A percentile compares a stretch with the other conserved stretches of the same genome.
These are phyloP conservation scores for Stagonosporopsis chrysanthemi DNA, from an alignment of 2,329 filamentous ascomycete genomes.

Conservation along the genomic window DNA sequence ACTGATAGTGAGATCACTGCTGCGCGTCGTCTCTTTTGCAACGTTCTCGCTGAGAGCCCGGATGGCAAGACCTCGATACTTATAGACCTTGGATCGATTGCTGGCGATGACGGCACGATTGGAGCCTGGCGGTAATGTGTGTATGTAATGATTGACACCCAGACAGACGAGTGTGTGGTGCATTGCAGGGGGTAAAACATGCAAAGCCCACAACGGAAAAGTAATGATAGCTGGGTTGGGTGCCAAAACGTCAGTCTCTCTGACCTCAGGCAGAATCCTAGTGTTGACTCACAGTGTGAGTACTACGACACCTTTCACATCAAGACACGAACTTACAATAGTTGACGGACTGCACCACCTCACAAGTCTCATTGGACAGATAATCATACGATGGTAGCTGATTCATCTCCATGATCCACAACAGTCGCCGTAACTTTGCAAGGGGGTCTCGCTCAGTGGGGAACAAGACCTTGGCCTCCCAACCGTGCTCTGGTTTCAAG, in stretches of 20 bases:
- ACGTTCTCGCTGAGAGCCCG: constrained; percentile 34
- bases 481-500: constrained; percentile 14
- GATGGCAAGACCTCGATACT: constrained; percentile 41
- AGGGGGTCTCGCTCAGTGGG: constrained; percentile 25
- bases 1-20: constrained; percentile 35
- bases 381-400: constrained; percentile 33
- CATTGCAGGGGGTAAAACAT: constrained; percentile 39
- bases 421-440: constrained; percentile 22
- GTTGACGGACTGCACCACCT: constrained; percentile 42
- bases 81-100: constrained; percentile 34
- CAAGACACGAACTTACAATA: constrained; percentile 33
- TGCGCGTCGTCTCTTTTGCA: constrained; percentile 33
- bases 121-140: constrained; percentile 23
- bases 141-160: constrained; percentile 36
- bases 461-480: constrained; percentile 29
- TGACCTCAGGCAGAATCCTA: constrained; percentile 32
- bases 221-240: constrained; percentile 38
- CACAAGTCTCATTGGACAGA: constrained; percentile 34
- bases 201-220: constrained; percentile 36
- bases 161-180: constrained; percentile 41
- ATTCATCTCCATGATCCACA: constrained; percentile 27
- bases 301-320: background rate
- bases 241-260: constrained; percentile 26
- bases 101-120: constrained; percentile 15
- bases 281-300: constrained; percentile 34